Percentiles rank a stretch among this genome's conserved stretches.
Conservation (phyloP, 2,329 filamentous ascomycete genomes). For the Arthrobotrys megalospora region DNA sequence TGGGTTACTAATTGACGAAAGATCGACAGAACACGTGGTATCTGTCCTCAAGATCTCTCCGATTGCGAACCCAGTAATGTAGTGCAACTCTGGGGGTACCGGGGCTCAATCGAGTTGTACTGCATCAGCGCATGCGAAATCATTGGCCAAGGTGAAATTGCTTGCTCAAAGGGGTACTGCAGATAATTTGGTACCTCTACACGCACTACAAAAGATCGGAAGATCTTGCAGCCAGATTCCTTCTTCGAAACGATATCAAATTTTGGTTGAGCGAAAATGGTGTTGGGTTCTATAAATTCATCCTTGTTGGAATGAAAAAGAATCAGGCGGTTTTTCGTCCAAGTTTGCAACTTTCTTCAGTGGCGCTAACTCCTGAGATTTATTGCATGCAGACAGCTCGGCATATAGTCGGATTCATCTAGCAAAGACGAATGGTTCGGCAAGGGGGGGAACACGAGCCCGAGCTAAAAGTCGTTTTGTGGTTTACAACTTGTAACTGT, state of each 20-base stretch:
- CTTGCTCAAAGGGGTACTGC: too few species aligned
- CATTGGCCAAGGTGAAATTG: too few species aligned
- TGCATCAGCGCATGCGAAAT: too few species aligned
- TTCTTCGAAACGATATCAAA: background rate
- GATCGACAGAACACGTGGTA: too few species aligned
- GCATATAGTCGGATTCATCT: background rate
- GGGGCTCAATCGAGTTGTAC: too few species aligned
- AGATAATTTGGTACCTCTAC: too few species aligned
- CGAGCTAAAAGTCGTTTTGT: background rate
- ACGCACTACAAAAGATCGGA: too few species aligned
- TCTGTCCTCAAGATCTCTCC: too few species aligned
- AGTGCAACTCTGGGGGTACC: too few species aligned
- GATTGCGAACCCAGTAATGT: too few species aligned
- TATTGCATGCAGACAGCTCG: slow-evolving; percentile 27
- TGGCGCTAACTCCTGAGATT: slow-evolving; percentile 16
- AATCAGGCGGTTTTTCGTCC: background rate
- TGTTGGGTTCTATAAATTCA: slow-evolving; percentile 35
- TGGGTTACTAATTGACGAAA: too few species aligned
- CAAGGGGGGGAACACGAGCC: slow-evolving; percentile 8
- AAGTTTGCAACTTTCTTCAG: background rate
- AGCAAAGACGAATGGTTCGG: background rate
- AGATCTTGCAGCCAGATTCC: too few species aligned
- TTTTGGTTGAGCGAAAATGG: background rate
- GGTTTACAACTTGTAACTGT: background rate
- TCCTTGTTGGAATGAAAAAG: slow-evolving; percentile 35